Base-by-base conservation (phyloP, 495 filamentous ascomycete genomes). In the Penicillium silybi region DNA sequence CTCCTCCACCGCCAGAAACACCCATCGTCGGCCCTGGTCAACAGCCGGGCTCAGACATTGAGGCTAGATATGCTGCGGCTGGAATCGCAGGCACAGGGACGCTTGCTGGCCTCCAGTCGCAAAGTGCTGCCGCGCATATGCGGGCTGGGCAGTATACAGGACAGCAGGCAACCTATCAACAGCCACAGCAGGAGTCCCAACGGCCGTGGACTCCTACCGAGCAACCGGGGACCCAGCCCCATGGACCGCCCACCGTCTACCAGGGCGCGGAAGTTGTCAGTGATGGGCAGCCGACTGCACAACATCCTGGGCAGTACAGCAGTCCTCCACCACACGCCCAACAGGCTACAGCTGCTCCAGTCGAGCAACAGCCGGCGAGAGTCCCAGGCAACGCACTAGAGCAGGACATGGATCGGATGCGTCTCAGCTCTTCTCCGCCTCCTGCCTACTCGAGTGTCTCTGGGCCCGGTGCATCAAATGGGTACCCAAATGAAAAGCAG, bases 201-300 rank as follows among this genome's bases (percentile, higher is more conserved):
- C 80, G 92, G 46, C 91, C 91, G 41, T 98, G 93, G 93, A 98
- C 95, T 16, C 93, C 93, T 1, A 97, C 93, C 23, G 93, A 98
- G 64, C 78, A 85, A 47, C 92, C 93, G 2, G 93, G 88, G 6
- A 86, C 84, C 49, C 83, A 90, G 50, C 92, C 90, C 2, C 90
- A 95, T 76, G 93, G 92, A 0, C 92, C 93, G 27, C 91, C 93
- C 4, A 90, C 89, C 0, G 86, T 95, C 2, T 98, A 96, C 59
- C 93, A 97, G 68, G 93, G 93, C 20, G 75, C 79, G 13, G 85
- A 74, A 37, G 75, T 84, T 54, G 81, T 77, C 54, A 77, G 57
- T 52, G 75, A 53, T 16, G 50, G 40, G n/a, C 71, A 52, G 35
- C 54, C 51, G 2, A 38, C 64, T 26, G 57, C 64, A 35, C 59